phyloP scores from a whole-genome alignment of 2,329 filamentous ascomycete species.

The Pyrenochaeta sp. region DNA sequence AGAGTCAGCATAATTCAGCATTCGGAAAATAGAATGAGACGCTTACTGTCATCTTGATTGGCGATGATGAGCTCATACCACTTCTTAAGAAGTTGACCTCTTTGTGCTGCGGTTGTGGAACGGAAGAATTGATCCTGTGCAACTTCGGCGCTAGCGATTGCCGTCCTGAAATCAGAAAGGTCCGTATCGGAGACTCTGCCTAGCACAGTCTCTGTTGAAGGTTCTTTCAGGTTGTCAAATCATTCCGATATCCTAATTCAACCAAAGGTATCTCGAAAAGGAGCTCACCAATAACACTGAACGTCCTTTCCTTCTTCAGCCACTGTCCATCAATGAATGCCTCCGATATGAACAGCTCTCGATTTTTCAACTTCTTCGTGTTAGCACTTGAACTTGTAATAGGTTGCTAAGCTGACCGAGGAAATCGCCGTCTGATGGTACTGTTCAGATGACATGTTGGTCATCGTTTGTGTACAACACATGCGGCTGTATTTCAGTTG shows the following conservation, averaged over 20 bases:
- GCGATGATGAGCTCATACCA: conserved; percentile 1
- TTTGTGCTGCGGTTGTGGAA: background rate
- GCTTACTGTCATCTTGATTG: conserved; percentile 2
- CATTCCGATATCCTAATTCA: too few relatives aligned
- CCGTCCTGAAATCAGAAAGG: conserved; percentile 1
- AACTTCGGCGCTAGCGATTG: background rate
- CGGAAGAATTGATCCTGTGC: background rate
- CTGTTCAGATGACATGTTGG: background rate
- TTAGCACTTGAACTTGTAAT: background rate
- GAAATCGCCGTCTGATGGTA: background rate
- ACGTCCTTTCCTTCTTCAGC: conserved; percentile 2
- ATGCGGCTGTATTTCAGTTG: too few relatives aligned
- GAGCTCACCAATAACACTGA: background rate
- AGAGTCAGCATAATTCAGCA: too few relatives aligned
- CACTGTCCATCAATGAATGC: conserved; percentile 13
- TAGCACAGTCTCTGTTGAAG: background rate
- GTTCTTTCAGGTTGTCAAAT: background rate
- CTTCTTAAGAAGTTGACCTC: background rate
- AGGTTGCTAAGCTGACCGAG: background rate
- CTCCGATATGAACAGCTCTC: conserved; percentile 4
- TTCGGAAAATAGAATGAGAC: too few relatives aligned
- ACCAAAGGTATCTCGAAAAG: too few relatives aligned
- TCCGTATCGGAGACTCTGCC: background rate
- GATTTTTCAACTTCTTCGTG: background rate
- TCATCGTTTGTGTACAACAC: too few relatives aligned